Evolutionary conservation across 768 basidiomycete genomes (phyloP), one percentile per base, ranked within the genome.

Genomic region (Pleurotus pulmonarius): DNA sequence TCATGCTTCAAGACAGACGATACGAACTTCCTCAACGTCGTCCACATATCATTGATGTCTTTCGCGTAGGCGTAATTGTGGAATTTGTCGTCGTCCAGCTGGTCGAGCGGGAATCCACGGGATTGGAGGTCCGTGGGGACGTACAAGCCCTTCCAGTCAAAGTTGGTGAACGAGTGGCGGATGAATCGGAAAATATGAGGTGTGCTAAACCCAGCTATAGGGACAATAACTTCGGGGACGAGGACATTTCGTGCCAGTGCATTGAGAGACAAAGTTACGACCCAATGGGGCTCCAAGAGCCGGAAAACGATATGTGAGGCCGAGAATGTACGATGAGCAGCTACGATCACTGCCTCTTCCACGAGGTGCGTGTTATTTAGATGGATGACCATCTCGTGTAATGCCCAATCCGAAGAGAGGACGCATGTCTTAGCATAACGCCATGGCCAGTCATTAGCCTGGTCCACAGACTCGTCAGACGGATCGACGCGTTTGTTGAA

Each of bases 371-470:
- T 68, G 41, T 68, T 55, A 40, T 63, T 63, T n/a, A 70, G 63
- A 43, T 70, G 69, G 43, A 66, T 57, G 1, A 57, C 52, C 37
- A 70, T 40, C 46, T 70, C 69, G 55, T 70, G 68, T 11, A 60
- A 55, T 18, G 59, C 24, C 64, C 67, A 70, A 57, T 70, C 69
- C 11, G 67, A 64, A 1, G 64, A 61, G 43, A 65, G 65, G n/a
- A 56, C 59, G 45, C 67, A 68, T 57, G 59, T 68, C 56, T 70
- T 70, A 8, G 69, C 69, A 40, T 68, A 69, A 13, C 69, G 65
- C 69, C 69, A 70, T 0, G 68, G 69, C 69, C 69, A 70, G 44
- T 70, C 69, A 9, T 11, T 25, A 4, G 47, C 51, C 48, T 69
- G 60, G 49, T 59, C 54, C 3, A 46, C 49, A 4, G 38, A 25